Percentiles rank a stretch among this genome's conserved stretches.
phyloP scores from a whole-genome alignment of 1,284 basidiomycete genomes.

The Bjerkandera adusta region DNA sequence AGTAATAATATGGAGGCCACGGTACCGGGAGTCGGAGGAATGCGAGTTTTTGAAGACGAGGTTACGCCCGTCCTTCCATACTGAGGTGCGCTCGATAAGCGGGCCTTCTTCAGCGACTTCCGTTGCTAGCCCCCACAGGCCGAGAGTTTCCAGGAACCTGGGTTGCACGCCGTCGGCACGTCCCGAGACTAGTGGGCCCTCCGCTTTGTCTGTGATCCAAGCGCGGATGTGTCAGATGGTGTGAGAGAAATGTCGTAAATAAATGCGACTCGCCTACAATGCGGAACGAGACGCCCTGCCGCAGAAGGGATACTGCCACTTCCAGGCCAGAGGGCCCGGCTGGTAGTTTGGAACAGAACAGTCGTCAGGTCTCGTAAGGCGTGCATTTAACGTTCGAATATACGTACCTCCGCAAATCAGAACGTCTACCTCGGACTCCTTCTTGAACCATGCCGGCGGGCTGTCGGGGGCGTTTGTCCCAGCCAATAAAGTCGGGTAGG shows the following conservation, averaged over 20 bases:
- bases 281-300: not conserved
- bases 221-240: not conserved
- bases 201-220: not conserved
- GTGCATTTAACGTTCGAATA: too few relatives aligned
- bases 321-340: not conserved
- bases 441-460: not conserved
- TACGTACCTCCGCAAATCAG: not conserved
- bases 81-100: not conserved
- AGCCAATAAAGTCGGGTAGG: not conserved
- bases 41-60: not conserved
- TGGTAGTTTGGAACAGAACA: not conserved
- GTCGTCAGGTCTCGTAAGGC: too few relatives aligned
- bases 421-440: not conserved
- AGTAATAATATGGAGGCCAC: not conserved
- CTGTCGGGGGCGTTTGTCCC: not conserved
- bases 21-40: not conserved
- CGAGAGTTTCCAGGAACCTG: not conserved
- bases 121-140: not conserved
- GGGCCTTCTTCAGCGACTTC: not conserved
- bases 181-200: not conserved
- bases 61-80: not conserved
- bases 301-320: not conserved
- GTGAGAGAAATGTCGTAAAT: not conserved
- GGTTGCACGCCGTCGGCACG: not conserved
- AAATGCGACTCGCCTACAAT: not conserved